Evolutionary conservation across 352 stramenopile genomes (phyloP).

Genomic region (Chrysophaeum taylorii): DNA sequence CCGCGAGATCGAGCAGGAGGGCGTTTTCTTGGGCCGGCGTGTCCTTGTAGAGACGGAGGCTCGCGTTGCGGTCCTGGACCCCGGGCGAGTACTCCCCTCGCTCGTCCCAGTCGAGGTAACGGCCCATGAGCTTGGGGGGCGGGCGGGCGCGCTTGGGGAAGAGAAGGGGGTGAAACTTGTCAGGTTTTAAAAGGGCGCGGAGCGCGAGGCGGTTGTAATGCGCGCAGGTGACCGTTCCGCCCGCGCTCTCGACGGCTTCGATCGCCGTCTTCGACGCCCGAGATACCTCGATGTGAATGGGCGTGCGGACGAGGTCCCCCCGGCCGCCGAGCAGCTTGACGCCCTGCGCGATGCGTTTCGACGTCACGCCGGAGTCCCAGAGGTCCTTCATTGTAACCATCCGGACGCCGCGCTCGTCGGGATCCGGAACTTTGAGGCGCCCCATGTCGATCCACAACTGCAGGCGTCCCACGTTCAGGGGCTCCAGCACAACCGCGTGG

Average conservation of each 20-base stretch:
- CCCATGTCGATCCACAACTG: constrained; percentile 94
- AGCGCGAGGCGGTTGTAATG: constrained; percentile 92
- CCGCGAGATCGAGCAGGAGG: too few relatives aligned
- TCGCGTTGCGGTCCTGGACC: neutral
- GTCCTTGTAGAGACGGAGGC: neutral
- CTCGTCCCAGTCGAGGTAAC: constrained; percentile 91
- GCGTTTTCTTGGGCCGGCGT: too few relatives aligned
- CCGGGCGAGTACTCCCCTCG: neutral
- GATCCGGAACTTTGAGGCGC: constrained; percentile 65
- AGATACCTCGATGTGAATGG: constrained; percentile 87
- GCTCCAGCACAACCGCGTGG: too few relatives aligned
- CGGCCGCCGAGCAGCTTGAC: constrained; percentile 84
- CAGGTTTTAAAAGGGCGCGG: constrained; percentile 77
- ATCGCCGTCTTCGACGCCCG: constrained; percentile 84
- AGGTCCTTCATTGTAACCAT: constrained; percentile 76
- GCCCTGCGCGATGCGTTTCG: constrained; percentile 79
- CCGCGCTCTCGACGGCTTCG: constrained; percentile 75
- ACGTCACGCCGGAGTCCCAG: constrained; percentile 61
- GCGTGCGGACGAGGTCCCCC: constrained; percentile 64
- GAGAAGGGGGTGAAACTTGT: constrained; percentile 77
- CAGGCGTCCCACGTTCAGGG: constrained; percentile 80
- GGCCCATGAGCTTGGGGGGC: constrained; percentile 85
- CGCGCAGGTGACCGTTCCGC: constrained; percentile 85
- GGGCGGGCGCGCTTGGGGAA: constrained; percentile 81
- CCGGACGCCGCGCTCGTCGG: too few relatives aligned